These are phyloP conservation scores for Rhododendron vialii DNA, from an alignment of 148 eudicot genomes.

Conservation along the genomic window DNA sequence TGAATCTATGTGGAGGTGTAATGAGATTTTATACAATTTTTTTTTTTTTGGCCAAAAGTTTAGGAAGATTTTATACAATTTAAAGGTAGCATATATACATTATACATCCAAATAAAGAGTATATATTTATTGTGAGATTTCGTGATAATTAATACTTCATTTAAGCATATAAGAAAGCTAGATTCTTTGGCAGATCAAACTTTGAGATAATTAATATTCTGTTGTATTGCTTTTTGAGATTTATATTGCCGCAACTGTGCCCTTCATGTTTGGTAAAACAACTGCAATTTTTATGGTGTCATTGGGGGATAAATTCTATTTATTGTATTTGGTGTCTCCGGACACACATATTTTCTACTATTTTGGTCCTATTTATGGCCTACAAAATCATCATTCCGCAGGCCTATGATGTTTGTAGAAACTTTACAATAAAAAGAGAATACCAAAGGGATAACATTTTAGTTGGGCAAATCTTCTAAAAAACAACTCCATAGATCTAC, in stretches of 20 bases:
- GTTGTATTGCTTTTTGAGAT: neutral
- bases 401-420: neutral
- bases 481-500: neutral
- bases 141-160: neutral
- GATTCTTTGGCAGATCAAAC: neutral
- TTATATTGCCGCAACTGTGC: neutral
- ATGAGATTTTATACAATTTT: neutral
- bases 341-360: neutral
- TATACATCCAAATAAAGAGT: neutral
- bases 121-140: neutral
- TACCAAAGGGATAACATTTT: neutral
- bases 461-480: neutral
- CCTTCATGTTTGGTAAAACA: constrained; percentile 4
- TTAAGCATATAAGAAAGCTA: neutral
- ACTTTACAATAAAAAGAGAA: neutral
- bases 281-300: neutral
- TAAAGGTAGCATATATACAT: neutral
- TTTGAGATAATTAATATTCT: neutral
- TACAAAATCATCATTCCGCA: neutral
- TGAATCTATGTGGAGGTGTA: no score
- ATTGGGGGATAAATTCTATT: neutral
- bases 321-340: neutral
- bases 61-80: no score
- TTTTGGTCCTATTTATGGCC: neutral
- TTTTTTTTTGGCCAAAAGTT: no score